Evolutionary conservation across 1,139 yeast species (phyloP).

Genomic region (Candida mesenterica): DNA sequence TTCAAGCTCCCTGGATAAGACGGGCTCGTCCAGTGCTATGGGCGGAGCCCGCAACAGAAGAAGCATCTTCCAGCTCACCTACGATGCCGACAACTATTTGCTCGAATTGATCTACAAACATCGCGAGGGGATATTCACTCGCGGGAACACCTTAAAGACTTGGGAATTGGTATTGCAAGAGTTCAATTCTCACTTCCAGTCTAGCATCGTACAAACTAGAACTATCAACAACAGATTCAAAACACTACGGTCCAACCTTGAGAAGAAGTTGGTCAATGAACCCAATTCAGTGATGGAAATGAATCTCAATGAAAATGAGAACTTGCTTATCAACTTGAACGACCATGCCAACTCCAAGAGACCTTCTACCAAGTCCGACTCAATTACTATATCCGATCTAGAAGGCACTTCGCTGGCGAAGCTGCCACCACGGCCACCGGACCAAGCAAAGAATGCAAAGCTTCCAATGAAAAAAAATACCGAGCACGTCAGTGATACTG

Average conservation of each 20-base stretch:
- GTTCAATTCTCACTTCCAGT: constrained; percentile 21
- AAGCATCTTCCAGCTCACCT: constrained; percentile 24
- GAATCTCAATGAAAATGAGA: constrained; percentile 29
- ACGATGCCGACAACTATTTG: constrained; percentile 25
- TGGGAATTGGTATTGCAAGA: constrained; percentile 27
- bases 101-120: constrained; percentile 22
- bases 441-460: no score
- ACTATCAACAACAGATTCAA: constrained; percentile 32
- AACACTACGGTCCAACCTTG: constrained; percentile 23
- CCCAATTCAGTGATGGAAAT: constrained; percentile 12
- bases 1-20: no score
- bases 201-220: constrained; percentile 27
- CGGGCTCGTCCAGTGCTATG: no score
- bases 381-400: no score
- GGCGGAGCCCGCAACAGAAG: not conserved
- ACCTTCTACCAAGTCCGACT: constrained; percentile 5
- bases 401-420: no score
- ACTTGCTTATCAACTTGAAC: constrained; percentile 20
- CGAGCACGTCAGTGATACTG: no score
- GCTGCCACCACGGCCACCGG: no score
- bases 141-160: constrained; percentile 30
- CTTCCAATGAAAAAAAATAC: no score
- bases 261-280: constrained; percentile 20
- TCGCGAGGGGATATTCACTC: constrained; percentile 25
- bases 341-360: constrained; percentile 14